Evolutionary conservation across 2,329 filamentous ascomycete genomes (phyloP), one percentile per base, ranked within the genome.

Genomic region (Claviceps spartinae): DNA sequence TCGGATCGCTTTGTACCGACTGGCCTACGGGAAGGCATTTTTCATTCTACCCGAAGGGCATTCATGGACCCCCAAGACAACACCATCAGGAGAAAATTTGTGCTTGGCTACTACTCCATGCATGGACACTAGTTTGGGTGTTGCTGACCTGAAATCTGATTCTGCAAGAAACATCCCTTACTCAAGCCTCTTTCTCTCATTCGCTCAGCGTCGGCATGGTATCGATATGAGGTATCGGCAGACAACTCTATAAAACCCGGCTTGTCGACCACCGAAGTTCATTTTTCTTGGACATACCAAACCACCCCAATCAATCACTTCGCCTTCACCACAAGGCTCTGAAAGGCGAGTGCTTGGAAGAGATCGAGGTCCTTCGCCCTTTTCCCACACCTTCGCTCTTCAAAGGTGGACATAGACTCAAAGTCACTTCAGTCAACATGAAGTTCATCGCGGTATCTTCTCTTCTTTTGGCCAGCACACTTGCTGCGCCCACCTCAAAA

Each of bases 401-500:
- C 2, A 11, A 14, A 11, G 9, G 2, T 22, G 18, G n/a, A 9
- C 20, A 18, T 4, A 20, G 40, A 42, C 5, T 41, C 13, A 2
- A 2, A n/a, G 14, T 20, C 20, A 3, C 42, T 16, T 14, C 4
- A 11, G 20, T 44, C 46, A 58, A 50, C 22, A 58, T 58, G 56
- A 52, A 56, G 52, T 56, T 55, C 51, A 43, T 57, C 46, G 46
- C 48, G 11, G 51, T 48, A 30, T 51, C 55, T 16, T 40, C 55
- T 18, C 47, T 58, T 30, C 54, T 58, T 26, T 37, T 58, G 26
- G 55, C 47, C 34, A 48, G 54, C 38, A 51, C 52, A 20, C 52
- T 58, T 8, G 57, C 57, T 30, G 54, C 58, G n/a, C 56, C 56
- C 6, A 49, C 53, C 13, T 38, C 30, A 47, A 30, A 44, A 5